Evolutionary conservation across 495 filamentous ascomycete genomes (phyloP).

Genomic region (Neurospora cerealis): DNA sequence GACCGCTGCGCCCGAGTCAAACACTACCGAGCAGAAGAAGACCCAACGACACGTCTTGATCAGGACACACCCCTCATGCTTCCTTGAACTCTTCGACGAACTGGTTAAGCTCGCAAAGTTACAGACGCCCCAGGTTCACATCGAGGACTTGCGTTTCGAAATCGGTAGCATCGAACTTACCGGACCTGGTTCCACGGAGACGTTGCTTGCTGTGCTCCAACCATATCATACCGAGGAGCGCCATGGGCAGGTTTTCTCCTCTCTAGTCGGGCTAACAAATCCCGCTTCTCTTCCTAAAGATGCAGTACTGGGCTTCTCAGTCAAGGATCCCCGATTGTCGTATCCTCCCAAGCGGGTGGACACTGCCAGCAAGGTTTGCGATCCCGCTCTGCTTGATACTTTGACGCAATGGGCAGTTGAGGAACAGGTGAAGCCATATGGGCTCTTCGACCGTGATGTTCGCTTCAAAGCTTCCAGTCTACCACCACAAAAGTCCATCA

Average conservation of each 20-base stretch:
- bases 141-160: constrained; percentile 91
- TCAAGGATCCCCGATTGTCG: constrained; percentile 69
- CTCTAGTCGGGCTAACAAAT: constrained; percentile 62
- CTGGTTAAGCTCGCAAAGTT: constrained; percentile 58
- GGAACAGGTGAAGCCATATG: constrained; percentile 37
- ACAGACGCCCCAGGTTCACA: constrained; percentile 58
- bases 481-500: constrained; percentile 75
- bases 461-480: constrained; percentile 51
- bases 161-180: constrained; percentile 87
- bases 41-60: constrained; percentile 55
- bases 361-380: constrained; percentile 38
- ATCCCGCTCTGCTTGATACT: constrained; percentile 39
- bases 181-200: constrained; percentile 75
- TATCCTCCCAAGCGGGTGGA: constrained; percentile 50
- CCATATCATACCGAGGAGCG: constrained; percentile 37
- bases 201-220: constrained; percentile 60
- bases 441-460: constrained; percentile 57
- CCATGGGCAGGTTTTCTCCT: constrained; percentile 49
- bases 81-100: constrained; percentile 73
- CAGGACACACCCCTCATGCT: constrained; percentile 79
- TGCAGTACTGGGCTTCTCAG: constrained; percentile 59
- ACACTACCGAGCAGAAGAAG: constrained; percentile 17
- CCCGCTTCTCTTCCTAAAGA: constrained; percentile 64
- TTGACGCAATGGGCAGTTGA: constrained; percentile 67
- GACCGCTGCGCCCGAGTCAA: constrained; percentile 10